Evolutionary conservation across 2,329 filamentous ascomycete species (phyloP).

Genomic region (Aurifilum marmelostoma): DNA sequence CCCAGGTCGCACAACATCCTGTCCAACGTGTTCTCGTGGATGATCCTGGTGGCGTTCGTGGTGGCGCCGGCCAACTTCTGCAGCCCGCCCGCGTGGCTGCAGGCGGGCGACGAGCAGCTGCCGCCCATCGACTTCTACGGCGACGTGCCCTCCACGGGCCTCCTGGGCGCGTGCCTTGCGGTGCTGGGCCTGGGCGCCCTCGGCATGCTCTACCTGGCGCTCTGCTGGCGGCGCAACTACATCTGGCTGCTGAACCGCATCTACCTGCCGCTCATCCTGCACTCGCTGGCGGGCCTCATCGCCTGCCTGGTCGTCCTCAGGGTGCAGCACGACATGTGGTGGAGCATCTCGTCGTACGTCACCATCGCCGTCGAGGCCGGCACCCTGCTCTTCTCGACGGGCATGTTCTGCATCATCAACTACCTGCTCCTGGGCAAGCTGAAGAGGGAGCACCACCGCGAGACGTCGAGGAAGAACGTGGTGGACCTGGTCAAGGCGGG

Average conservation of each 20-base stretch:
- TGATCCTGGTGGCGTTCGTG: constrained; percentile 56
- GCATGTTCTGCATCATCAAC: constrained; percentile 39
- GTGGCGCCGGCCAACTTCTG: constrained; percentile 57
- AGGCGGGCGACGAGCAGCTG: constrained; percentile 15
- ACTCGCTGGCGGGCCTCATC: constrained; percentile 53
- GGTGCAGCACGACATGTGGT: constrained; percentile 48
- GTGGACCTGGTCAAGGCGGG: constrained; percentile 22
- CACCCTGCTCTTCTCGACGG: constrained; percentile 34
- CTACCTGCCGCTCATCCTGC: constrained; percentile 50
- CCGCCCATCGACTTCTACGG: constrained; percentile 6
- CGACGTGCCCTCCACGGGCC: constrained; percentile 32
- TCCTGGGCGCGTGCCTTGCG: constrained; percentile 48
- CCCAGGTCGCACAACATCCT: constrained; percentile 51
- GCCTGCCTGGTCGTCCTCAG: constrained; percentile 55
- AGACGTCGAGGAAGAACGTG: constrained; percentile 19
- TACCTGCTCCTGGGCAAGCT: constrained; percentile 38
- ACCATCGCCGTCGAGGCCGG: constrained; percentile 44
- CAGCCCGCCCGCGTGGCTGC: constrained; percentile 35
- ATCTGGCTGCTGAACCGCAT: constrained; percentile 58
- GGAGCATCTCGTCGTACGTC: constrained; percentile 47
- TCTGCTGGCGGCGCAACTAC: constrained; percentile 51
- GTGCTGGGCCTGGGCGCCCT: constrained; percentile 46
- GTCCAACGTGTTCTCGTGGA: constrained; percentile 49
- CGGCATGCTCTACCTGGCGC: constrained; percentile 49
- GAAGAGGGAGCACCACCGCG: constrained; percentile 35